Base-by-base conservation (phyloP, 225 moss, liverwort and hornwort genomes). In the Bryoerythrophyllum caledonicum region DNA sequence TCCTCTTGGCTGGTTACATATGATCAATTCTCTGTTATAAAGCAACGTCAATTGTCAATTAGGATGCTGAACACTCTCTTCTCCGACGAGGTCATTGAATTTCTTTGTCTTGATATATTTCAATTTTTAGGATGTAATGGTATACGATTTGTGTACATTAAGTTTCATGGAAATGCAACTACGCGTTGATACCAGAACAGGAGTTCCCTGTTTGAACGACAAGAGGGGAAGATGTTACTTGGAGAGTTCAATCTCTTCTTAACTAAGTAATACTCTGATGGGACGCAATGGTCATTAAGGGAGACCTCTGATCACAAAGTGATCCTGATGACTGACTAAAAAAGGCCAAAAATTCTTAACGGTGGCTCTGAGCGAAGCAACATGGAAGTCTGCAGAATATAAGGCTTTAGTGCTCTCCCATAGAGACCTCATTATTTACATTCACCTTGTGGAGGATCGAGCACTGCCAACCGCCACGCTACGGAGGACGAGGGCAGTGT, bases 401-500 rank as follows among this genome's bases (percentile, higher is more conserved):
- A 62, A 79, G 71, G 24, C 67, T 71, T 41, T 51, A 76, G 57
- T 41, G 70, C 6, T 17, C 44, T 19, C 75, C 12, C 37, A 66
- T 30, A 44, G 53, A 65, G 35, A 57, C 63, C 76, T 74, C 71
- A 43, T 67, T 81, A 78, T 86, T 54, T 80, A 82, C 84, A 80
- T 35, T 48, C 67, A 63, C 38, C 59, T 54, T 78, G 61, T 51
- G 75, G 70, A 72, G 87, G 77, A 65, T 88, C 88, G 77, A 88
- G 76, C 49, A 88, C 78, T 56, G 80, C 76, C 72, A 88, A 76
- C 56, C 61, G 80, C 88, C 88, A 88, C 9, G 65, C 43, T 55
- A 56, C 34, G 1, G 80, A 74, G 38, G 74, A 67, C 30, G 77
- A 27, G 10, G 79, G 17, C 7, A 76, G n/a, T 4, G 43, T 72